Evolutionary conservation across 1,139 yeast genomes (phyloP).

Genomic region (Hyphopichia burtonii): DNA sequence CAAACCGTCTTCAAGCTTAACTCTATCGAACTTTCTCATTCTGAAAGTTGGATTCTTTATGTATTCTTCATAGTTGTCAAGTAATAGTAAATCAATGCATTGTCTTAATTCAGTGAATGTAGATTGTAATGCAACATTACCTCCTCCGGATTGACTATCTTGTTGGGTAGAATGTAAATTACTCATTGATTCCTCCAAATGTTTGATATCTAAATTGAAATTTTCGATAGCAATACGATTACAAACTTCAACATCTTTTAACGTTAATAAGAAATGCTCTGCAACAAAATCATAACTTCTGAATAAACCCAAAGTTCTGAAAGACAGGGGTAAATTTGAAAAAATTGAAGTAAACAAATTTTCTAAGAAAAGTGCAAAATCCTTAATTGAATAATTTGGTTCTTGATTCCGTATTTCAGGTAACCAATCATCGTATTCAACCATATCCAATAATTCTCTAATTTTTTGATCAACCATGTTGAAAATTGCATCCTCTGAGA

Average conservation of each 20-base stretch:
- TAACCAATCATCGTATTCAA: conserved; percentile 80
- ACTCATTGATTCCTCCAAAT: conserved; percentile 42
- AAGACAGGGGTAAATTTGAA: conserved; percentile 73
- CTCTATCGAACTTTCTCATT: conserved; percentile 42
- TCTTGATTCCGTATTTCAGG: conserved; percentile 47
- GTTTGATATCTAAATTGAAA: conserved; percentile 42
- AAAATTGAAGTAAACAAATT: conserved; percentile 88
- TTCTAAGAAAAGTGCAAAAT: conserved; percentile 84
- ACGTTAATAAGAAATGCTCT: conserved; percentile 60
- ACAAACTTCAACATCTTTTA: conserved; percentile 48
- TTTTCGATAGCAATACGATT: conserved; percentile 43
- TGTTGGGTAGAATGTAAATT: conserved; percentile 23
- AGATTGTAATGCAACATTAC: conserved; percentile 39
- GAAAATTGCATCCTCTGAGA: conserved; percentile 80
- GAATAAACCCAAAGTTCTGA: conserved; percentile 75
- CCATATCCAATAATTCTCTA: conserved; percentile 76
- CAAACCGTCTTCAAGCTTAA: conserved; percentile 43
- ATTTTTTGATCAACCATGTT: conserved; percentile 78
- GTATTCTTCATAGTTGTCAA: conserved; percentile 42
- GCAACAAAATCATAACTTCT: conserved; percentile 87
- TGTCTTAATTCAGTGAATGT: conserved; percentile 48
- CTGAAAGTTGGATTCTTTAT: conserved; percentile 37
- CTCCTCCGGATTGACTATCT: conserved; percentile 13
- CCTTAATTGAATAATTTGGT: conserved; percentile 76
- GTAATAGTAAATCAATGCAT: conserved; percentile 40